Base-by-base conservation (phyloP, 2,329 filamentous ascomycete genomes). In the Fusarium mangiferae region DNA sequence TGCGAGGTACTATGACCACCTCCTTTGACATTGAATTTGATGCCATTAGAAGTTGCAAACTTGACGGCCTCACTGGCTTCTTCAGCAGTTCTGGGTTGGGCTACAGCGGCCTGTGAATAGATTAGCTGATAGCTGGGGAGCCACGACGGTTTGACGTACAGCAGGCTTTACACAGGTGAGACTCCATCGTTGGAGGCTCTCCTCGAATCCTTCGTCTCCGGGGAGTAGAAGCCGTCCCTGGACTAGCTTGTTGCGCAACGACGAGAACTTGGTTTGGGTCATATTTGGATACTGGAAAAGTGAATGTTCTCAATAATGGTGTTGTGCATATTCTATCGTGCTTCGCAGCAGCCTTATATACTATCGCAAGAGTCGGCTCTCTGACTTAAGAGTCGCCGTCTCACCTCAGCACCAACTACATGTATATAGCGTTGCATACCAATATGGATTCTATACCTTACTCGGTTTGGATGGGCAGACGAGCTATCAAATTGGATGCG, bases 1-100 rank as follows among this genome's bases (percentile, higher is more conserved):
- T 87, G 87, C 4, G 84, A 83, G 2, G 88, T 88, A 3, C 86
- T 87, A 78, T 91, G 89, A 1, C 88, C 88, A 24, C 89, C 89
- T 20, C 89, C 86, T 64, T 84, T 84, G 41, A 90, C 85, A 1
- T 86, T 87, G 63, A 90, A 83, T 51, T 87, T 84, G 45, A 90
- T 82, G 10, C 77, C 75, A 52, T 86, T 77, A 20, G 82, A 75
- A 3, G 79, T 80, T 30, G 85, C 85, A 70, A 86, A 88, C 33
- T 82, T 80, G 51, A 89, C 76, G 1, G 83, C 82, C 12, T 81
- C 78, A 28, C 83, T 81, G 39, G 85, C 80, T 68, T 88, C 85
- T 18, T 82, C 76, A 3, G 79, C 70, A 0, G 81, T 82, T 14
- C 76, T 81, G 4, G 86, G 86, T 45, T 83, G 78, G 13, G 87